Conservation (phyloP, 176 grass and related monocot genomes). For the Chrysopogon serrulatus region DNA sequence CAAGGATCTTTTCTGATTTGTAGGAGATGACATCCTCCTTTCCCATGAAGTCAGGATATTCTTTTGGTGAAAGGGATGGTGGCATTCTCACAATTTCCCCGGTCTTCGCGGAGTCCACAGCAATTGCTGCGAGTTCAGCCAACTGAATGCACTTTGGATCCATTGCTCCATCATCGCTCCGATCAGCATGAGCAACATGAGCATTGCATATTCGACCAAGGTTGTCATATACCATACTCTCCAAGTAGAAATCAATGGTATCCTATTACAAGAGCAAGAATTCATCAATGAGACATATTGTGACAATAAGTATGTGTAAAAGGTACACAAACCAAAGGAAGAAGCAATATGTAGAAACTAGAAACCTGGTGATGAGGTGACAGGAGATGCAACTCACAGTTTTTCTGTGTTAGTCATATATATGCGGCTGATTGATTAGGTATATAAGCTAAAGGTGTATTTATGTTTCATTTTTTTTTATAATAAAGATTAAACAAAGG, state of each 20-base stretch:
- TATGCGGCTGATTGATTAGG: too few relatives aligned
- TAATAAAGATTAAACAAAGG: too few relatives aligned
- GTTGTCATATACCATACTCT: slow-evolving; percentile 84
- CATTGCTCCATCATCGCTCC: slow-evolving; percentile 67
- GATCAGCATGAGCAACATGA: slow-evolving; percentile 89
- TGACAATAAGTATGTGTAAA: too few relatives aligned
- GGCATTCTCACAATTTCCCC: slow-evolving; percentile 66
- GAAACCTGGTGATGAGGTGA: too few relatives aligned
- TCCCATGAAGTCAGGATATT: slow-evolving; percentile 84
- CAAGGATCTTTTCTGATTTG: slow-evolving; percentile 70
- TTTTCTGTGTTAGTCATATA: too few relatives aligned
- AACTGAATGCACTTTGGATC: slow-evolving; percentile 74
- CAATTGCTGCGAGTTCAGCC: slow-evolving; percentile 73
- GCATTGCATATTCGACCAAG: slow-evolving; percentile 86
- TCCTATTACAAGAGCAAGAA: too few relatives aligned
- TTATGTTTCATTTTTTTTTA: too few relatives aligned
- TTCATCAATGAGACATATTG: too few relatives aligned
- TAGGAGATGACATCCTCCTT: slow-evolving; percentile 72
- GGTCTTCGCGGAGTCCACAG: slow-evolving; percentile 82
- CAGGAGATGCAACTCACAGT: too few relatives aligned
- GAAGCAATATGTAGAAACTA: too few relatives aligned
- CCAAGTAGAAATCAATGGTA: slow-evolving; percentile 83
- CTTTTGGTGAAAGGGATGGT: slow-evolving; percentile 45
- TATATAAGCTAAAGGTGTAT: too few relatives aligned
- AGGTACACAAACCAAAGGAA: too few relatives aligned